These are phyloP conservation scores for Fusarium sp. DNA, from an alignment of 2,329 filamentous ascomycete species.

Conservation along the genomic window DNA sequence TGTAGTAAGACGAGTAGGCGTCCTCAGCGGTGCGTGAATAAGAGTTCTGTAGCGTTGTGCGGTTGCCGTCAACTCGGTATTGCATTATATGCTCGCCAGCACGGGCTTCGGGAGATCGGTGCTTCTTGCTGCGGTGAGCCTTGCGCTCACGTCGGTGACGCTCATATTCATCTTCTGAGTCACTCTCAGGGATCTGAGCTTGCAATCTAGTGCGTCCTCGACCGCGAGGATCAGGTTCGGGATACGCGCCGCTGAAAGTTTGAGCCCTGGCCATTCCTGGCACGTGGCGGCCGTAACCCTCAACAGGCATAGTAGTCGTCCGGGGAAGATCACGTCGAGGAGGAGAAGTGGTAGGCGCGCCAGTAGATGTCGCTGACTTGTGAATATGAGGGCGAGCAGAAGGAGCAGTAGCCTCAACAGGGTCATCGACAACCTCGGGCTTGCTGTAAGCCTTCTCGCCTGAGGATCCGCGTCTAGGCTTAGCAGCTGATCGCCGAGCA, in stretches of 20 bases:
- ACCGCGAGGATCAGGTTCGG: constrained; percentile 52
- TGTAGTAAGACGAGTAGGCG: constrained; percentile 43
- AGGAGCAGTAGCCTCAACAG: constrained; percentile 51
- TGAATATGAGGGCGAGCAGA: constrained; percentile 48
- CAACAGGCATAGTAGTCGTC: constrained; percentile 54
- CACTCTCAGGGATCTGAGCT: constrained; percentile 53
- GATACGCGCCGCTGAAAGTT: constrained; percentile 51
- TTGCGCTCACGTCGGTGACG: constrained; percentile 52
- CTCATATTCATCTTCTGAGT: constrained; percentile 54
- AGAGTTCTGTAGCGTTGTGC: constrained; percentile 47
- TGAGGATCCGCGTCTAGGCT: constrained; percentile 53
- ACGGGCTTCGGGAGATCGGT: constrained; percentile 52
- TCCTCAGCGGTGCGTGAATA: constrained; percentile 50
- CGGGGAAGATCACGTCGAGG: constrained; percentile 52
- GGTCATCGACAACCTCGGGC: constrained; percentile 54
- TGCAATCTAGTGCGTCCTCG: constrained; percentile 56
- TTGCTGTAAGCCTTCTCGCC: constrained; percentile 51
- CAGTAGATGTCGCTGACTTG: constrained; percentile 46
- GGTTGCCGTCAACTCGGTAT: constrained; percentile 51
- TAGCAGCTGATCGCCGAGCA: constrained; percentile 52
- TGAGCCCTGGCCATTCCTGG: constrained; percentile 52
- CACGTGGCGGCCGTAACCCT: constrained; percentile 49
- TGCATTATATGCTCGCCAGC: constrained; percentile 47
- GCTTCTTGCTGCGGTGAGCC: constrained; percentile 54
- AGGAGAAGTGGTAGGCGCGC: constrained; percentile 51